These are phyloP conservation scores for Cucurbita pepo DNA, from an alignment of 306 rosid genomes.

Conservation along the genomic window DNA sequence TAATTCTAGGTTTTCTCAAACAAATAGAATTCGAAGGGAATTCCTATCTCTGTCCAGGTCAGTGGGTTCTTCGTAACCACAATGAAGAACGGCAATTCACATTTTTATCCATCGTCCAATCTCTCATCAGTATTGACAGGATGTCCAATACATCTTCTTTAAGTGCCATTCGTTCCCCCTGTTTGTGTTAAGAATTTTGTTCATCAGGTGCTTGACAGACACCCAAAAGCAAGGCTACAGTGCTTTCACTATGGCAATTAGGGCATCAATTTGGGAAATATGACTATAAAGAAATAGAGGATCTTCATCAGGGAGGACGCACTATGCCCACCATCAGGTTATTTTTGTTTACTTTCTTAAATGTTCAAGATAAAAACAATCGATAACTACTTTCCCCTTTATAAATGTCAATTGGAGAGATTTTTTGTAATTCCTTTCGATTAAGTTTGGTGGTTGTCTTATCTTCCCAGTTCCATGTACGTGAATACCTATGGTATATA, in stretches of 20 bases:
- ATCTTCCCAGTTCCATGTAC: neutral
- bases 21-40: neutral
- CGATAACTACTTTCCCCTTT: neutral
- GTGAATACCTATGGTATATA: neutral
- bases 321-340: neutral
- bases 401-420: neutral
- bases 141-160: neutral
- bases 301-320: neutral
- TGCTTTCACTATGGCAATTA: neutral
- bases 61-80: neutral
- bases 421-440: neutral
- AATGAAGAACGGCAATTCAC: neutral
- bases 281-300: neutral
- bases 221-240: neutral
- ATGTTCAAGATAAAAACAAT: neutral
- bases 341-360: neutral
- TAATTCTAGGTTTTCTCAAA: neutral
- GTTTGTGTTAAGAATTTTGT: neutral
- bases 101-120: neutral
- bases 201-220: neutral
- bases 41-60: neutral
- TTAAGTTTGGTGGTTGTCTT: neutral
- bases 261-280: neutral
- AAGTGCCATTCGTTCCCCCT: neutral
- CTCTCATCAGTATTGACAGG: neutral